Percentiles rank a stretch among this genome's conserved stretches.
Evolutionary conservation across 164 flowering plant genomes (phyloP).

Genomic region (Echeveria elegans): DNA sequence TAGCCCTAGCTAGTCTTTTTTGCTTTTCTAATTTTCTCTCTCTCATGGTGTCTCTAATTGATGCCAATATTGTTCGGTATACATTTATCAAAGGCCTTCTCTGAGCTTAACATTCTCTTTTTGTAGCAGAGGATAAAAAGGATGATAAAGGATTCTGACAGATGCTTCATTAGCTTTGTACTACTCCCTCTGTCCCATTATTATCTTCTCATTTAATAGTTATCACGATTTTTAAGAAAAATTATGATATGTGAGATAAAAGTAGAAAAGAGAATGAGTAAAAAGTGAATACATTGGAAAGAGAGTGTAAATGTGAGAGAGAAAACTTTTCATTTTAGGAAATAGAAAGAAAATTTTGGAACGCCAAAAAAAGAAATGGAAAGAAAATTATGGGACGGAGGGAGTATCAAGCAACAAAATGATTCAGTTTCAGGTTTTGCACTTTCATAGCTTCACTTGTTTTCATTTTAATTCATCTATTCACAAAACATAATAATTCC

Average conservation of each 20-base stretch:
- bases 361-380: too few species aligned
- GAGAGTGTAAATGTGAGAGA: too few species aligned
- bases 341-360: too few species aligned
- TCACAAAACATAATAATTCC: neutral
- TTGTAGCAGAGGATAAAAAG: conserved; percentile 7
- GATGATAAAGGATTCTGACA: neutral
- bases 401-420: neutral
- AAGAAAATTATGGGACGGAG: too few species aligned
- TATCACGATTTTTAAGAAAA: too few species aligned
- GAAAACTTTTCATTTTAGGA: too few species aligned
- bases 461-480: neutral
- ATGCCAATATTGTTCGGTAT: conserved; percentile 3
- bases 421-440: neutral
- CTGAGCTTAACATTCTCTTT: neutral
- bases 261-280: too few species aligned
- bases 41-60: neutral
- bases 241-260: too few species aligned
- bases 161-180: neutral
- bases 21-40: too few species aligned
- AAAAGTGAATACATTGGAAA: too few species aligned
- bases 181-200: too few species aligned
- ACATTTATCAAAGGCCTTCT: neutral
- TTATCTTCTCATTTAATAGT: too few species aligned
- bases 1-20: neutral
- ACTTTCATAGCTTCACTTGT: neutral